Conservation (phyloP, 192 early-diverging fungal genomes). For the Backusella sp. region DNA sequence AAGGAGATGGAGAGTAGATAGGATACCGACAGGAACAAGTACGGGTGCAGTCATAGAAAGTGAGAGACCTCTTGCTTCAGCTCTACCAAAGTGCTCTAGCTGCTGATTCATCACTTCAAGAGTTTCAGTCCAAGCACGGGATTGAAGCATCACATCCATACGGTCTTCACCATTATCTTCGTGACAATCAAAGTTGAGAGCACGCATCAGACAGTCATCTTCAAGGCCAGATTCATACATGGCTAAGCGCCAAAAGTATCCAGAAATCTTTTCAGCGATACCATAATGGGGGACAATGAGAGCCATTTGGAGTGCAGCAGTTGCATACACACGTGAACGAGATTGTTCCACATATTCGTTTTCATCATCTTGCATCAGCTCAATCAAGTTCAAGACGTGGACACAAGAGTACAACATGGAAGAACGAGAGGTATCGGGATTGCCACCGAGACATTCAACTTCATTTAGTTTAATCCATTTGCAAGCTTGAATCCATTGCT, state of each 20-base stretch:
- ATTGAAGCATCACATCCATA: constrained; percentile 21
- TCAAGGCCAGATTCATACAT: constrained; percentile 30
- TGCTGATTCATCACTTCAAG: constrained; percentile 32
- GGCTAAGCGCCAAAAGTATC: constrained; percentile 33
- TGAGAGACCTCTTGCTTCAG: constrained; percentile 8
- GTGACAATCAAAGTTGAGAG: constrained; percentile 26
- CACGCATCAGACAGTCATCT: constrained; percentile 18
- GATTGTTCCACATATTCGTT: constrained; percentile 13
- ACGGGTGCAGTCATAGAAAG: constrained; percentile 27
- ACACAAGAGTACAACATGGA: constrained; percentile 32
- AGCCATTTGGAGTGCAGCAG: constrained; percentile 34
- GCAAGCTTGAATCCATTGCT: constrained; percentile 24
- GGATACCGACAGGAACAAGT: constrained; percentile 29
- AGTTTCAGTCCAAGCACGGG: constrained; percentile 31
- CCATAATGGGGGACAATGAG: constrained; percentile 14
- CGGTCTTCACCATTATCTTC: constrained; percentile 34
- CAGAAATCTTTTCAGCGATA: constrained; percentile 10
- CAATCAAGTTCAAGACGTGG: constrained; percentile 31
- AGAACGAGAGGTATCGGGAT: constrained; percentile 9
- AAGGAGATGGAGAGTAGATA: constrained; percentile 31
- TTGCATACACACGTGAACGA: constrained; percentile 34
- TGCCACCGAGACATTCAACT: constrained; percentile 36
- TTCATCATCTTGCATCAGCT: constrained; percentile 26
- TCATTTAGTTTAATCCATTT: constrained; percentile 39
- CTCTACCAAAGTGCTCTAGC: constrained; percentile 5